Base-by-base conservation (phyloP, 345 rosid genomes). In the Salix suchowensis region DNA sequence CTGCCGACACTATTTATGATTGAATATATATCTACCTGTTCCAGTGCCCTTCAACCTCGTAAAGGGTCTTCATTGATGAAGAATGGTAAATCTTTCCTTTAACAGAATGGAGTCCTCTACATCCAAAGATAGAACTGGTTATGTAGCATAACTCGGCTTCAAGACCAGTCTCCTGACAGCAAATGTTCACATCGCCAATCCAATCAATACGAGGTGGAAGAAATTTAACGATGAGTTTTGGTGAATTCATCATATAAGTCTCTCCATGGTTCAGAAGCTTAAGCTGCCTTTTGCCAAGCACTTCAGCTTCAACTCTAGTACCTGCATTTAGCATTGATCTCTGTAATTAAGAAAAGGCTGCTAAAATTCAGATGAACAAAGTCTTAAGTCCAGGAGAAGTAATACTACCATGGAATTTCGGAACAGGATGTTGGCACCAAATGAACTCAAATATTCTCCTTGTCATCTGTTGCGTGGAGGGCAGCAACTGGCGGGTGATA, bases 401-500 rank as follows among this genome's bases (percentile, higher is more conserved):
- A 34, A 21, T 19, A 2, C 23, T 32, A 90, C 97, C 98, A 54
- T 80, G 66, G 80, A 95, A 95, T 73, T 79, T 95, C 40, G 97
- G 89, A 77, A 81, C 83, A 50, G 91, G 83, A 34, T 85, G 82
- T 24, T 90, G 94, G 74, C 93, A 91, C 85, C 96, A 89, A 67
- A 83, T 70, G 34, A 95, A 82, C 85, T 93, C 91, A 34, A 34
- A 91, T 65, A 54, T 88, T 87, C 73, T 87, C 87, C 54, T 82
- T 76, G 67, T 90, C 89, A 55, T 95, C 91, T 0, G 96, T 90
- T 76, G 93, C 97, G 74, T 91, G 96, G 60, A 95, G 94, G 16
- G 92, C 97, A 68, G 91, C 72, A 21, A 93, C 90, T 12, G 97
- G 93, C 19, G 97, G 98, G 62, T 95, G 97, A 78, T 95, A 97